Conservation (phyloP, 169 alveolate genomes). For the Cyclospora cayetanensis region DNA sequence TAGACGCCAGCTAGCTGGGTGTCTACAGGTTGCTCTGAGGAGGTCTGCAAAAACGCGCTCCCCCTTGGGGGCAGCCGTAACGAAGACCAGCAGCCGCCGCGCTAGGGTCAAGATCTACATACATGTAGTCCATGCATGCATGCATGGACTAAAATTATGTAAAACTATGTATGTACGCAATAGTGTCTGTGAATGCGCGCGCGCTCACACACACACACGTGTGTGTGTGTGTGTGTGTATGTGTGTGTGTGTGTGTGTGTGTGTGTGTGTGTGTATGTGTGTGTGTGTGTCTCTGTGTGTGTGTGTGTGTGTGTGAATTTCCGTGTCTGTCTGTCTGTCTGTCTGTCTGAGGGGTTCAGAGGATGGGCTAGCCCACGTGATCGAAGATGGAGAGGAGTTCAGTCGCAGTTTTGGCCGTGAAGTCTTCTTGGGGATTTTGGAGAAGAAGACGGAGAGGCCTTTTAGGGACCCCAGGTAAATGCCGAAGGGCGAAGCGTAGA, state of each 20-base stretch:
- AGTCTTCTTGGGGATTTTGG: conserved; percentile 50
- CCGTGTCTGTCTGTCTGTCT: neutral
- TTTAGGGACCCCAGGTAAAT: neutral
- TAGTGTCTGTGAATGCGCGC: neutral
- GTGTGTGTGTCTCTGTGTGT: neutral
- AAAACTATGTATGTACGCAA: neutral
- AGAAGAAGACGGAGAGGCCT: neutral
- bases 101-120: too few relatives aligned
- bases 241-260: conserved; percentile 4
- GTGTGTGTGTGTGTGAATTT: neutral
- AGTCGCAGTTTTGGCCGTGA: conserved; percentile 34
- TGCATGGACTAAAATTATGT: neutral
- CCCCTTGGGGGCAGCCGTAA: too few relatives aligned
- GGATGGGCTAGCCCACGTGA: conserved; percentile 66
- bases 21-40: too few relatives aligned
- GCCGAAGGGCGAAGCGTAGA: neutral
- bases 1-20: too few relatives aligned
- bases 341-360: conserved; percentile 3
- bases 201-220: too few relatives aligned
- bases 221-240: neutral
- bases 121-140: neutral
- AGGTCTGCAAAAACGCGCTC: too few relatives aligned
- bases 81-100: too few relatives aligned
- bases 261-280: conserved; percentile 6
- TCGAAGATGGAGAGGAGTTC: conserved; percentile 54